phyloP scores from a whole-genome alignment of 148 eudicot species.

The Polygonum maritimum region DNA sequence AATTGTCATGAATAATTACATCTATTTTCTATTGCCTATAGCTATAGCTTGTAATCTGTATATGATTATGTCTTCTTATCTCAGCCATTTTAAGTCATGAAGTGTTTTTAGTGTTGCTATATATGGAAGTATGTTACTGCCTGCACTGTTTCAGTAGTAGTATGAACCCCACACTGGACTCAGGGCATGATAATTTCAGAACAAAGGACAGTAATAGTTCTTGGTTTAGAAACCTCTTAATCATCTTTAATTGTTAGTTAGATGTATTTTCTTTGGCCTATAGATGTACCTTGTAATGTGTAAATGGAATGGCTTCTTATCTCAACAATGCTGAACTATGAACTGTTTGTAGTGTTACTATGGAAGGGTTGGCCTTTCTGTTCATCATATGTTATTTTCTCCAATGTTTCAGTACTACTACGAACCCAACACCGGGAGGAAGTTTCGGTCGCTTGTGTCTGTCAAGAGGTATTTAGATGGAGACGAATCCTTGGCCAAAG shows the following conservation, averaged over 20 bases:
- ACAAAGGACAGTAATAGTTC: background rate
- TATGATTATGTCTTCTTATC: too few species aligned
- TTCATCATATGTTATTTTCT: background rate
- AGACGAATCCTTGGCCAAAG: background rate
- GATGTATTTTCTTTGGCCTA: background rate
- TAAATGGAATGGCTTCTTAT: background rate
- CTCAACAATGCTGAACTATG: background rate
- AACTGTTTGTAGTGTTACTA: background rate
- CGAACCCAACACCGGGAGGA: background rate
- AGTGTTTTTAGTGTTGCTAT: too few species aligned
- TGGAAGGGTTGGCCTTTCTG: background rate
- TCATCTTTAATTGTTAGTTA: background rate
- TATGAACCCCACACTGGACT: background rate
- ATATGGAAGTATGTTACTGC: too few species aligned
- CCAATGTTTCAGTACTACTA: slow-evolving; percentile 7
- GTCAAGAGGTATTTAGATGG: slow-evolving; percentile 8
- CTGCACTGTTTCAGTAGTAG: too few species aligned
- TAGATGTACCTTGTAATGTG: background rate
- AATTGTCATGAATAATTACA: too few species aligned
- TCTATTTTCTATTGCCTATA: too few species aligned
- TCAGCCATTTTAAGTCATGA: too few species aligned
- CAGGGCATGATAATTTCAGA: background rate
- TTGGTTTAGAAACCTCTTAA: background rate
- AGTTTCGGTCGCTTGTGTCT: slow-evolving; percentile 6
- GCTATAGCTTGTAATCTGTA: too few species aligned